phyloP scores from a whole-genome alignment of 2,329 filamentous ascomycete species.

The Beauveria bassiana region DNA sequence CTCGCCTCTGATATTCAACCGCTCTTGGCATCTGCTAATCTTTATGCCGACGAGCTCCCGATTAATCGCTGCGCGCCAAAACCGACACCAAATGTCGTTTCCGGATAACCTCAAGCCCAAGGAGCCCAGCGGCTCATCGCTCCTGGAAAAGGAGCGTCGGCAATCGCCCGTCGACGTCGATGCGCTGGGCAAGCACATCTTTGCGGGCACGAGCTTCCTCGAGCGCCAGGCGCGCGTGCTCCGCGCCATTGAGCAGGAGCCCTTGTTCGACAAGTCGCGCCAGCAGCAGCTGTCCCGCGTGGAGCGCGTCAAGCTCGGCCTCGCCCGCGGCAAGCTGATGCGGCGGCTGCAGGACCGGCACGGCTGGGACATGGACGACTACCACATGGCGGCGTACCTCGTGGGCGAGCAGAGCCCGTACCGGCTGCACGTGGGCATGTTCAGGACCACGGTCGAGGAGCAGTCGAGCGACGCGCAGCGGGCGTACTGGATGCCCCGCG shows the following conservation, averaged over 20 bases:
- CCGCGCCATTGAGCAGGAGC: constrained; percentile 56
- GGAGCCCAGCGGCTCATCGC: constrained; percentile 59
- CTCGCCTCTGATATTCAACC: background rate
- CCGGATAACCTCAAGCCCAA: constrained; percentile 29
- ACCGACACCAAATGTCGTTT: background rate
- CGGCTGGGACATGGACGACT: constrained; percentile 61
- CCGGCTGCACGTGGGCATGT: constrained; percentile 52
- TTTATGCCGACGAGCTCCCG: background rate
- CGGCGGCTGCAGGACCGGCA: constrained; percentile 58
- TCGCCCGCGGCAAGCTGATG: constrained; percentile 64
- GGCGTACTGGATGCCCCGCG: constrained; percentile 61
- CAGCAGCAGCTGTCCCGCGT: constrained; percentile 67
- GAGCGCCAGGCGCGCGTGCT: constrained; percentile 54
- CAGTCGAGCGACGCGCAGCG: constrained; percentile 69
- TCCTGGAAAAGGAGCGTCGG: constrained; percentile 60
- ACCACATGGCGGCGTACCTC: constrained; percentile 56
- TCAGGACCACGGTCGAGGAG: constrained; percentile 52
- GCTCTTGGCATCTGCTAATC: background rate
- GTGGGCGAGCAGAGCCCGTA: constrained; percentile 69
- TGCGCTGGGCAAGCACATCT: constrained; percentile 60
- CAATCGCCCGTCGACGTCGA: constrained; percentile 60
- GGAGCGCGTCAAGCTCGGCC: constrained; percentile 60
- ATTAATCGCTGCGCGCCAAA: background rate
- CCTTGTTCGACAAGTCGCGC: constrained; percentile 69
- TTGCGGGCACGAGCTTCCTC: constrained; percentile 53